These are phyloP conservation scores for Fusarium fujikuroi DNA, from an alignment of 2,329 filamentous ascomycete species.

Conservation along the genomic window DNA sequence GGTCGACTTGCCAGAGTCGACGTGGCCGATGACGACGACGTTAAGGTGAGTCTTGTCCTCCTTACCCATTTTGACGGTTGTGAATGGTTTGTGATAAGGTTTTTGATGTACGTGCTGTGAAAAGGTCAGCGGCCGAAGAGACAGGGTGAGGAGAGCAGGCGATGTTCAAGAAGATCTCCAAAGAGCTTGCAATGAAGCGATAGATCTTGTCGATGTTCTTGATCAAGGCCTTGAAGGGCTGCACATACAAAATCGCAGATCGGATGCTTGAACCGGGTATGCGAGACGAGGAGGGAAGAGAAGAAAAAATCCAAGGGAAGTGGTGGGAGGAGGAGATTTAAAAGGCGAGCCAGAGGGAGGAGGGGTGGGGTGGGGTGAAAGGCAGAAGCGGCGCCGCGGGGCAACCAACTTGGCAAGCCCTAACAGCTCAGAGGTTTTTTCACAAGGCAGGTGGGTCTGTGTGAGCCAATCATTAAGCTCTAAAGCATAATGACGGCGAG, in stretches of 20 bases:
- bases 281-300: slow-evolving; percentile 56
- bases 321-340: slow-evolving; percentile 54
- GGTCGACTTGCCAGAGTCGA: slow-evolving; percentile 99
- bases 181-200: slow-evolving; percentile 8
- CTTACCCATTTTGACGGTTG: slow-evolving; percentile 71
- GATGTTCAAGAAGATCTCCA: slow-evolving; percentile 8
- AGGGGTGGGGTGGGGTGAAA: slow-evolving; percentile 44
- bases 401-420: slow-evolving; percentile 50
- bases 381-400: slow-evolving; percentile 48
- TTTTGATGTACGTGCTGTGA: slow-evolving; percentile 41
- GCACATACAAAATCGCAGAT: slow-evolving; percentile 55
- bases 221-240: slow-evolving; percentile 14
- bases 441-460: slow-evolving; percentile 2
- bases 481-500: slow-evolving; percentile 15
- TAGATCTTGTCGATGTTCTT: slow-evolving; percentile 22
- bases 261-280: slow-evolving; percentile 59
- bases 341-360: slow-evolving; percentile 49
- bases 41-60: slow-evolving; percentile 96
- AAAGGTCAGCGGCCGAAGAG: slow-evolving; percentile 30
- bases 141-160: not conserved
- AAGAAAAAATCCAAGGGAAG: slow-evolving; percentile 50
- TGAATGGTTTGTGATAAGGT: slow-evolving; percentile 38
- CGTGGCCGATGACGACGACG: slow-evolving; percentile 99
- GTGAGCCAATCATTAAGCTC: slow-evolving; percentile 33
- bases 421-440: slow-evolving; percentile 50